A percentile compares a stretch with the other conserved stretches of the same genome.
Evolutionary conservation across 805 yeast species (phyloP).

Genomic region (Monosporozyma aquatica): DNA sequence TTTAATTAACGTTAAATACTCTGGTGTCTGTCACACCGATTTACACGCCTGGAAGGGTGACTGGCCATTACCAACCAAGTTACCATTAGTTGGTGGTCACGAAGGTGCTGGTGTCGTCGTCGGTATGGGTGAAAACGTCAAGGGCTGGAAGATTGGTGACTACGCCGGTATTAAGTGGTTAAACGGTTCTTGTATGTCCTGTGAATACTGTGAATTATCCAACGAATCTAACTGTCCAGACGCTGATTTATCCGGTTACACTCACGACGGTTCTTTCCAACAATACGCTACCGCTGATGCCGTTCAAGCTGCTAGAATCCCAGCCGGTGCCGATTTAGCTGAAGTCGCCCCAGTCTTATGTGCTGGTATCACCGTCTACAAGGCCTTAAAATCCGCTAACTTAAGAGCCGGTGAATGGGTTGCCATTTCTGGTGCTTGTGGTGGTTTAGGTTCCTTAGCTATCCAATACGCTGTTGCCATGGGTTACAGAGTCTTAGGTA

Average conservation of each 20-base stretch:
- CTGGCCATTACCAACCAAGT: constrained; percentile 52
- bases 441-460: constrained; percentile 72
- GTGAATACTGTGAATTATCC: constrained; percentile 54
- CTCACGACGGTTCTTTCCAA: constrained; percentile 63
- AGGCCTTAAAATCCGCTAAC: constrained; percentile 54
- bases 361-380: constrained; percentile 62
- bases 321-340: constrained; percentile 46
- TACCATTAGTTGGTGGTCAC: constrained; percentile 64
- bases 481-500: constrained; percentile 63
- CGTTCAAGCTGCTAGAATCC: constrained; percentile 52
- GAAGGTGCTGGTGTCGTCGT: constrained; percentile 70
- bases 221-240: constrained; percentile 58
- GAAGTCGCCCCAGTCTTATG: constrained; percentile 55
- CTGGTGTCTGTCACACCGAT: constrained; percentile 71
- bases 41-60: constrained; percentile 70
- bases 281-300: constrained; percentile 60
- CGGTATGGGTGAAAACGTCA: constrained; percentile 50
- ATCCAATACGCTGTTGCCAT: constrained; percentile 68
- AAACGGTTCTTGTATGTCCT: constrained; percentile 55
- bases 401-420: constrained; percentile 62
- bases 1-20: constrained; percentile 57
- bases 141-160: constrained; percentile 55
- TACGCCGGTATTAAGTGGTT: constrained; percentile 63
- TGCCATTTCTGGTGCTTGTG: constrained; percentile 70
- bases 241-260: constrained; percentile 66